Conservation (phyloP, 345 rosid species). For the Nasturtium officinale region DNA sequence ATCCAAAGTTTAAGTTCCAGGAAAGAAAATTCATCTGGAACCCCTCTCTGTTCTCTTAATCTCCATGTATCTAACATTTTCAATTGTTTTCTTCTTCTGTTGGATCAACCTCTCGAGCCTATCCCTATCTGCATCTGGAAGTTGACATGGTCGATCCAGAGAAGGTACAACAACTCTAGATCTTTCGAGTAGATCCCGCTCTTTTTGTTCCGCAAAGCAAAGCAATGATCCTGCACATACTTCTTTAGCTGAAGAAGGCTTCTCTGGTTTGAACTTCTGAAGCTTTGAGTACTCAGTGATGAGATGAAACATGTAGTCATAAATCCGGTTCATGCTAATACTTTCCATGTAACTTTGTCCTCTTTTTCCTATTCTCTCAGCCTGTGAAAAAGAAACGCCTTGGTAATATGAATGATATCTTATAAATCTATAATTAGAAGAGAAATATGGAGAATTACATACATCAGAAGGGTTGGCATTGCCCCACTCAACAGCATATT, state of each 20-base stretch:
- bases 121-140: conserved; percentile 43
- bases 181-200: conserved; percentile 56
- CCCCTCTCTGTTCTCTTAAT: conserved; percentile 26
- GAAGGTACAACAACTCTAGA: conserved; percentile 45
- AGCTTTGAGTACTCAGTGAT: conserved; percentile 76
- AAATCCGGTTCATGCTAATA: conserved; percentile 66
- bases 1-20: conserved; percentile 16
- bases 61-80: conserved; percentile 54
- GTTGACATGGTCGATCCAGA: conserved; percentile 66
- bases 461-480: conserved; percentile 70
- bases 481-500: conserved; percentile 87
- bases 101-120: conserved; percentile 47
- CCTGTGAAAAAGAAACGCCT: conserved; percentile 50
- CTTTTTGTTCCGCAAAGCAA: conserved; percentile 73
- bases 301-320: conserved; percentile 90
- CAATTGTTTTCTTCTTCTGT: conserved; percentile 50
- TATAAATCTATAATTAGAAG: neutral
- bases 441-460: conserved; percentile 26
- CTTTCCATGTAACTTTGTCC: conserved; percentile 80
- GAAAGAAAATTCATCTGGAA: conserved; percentile 11
- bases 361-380: conserved; percentile 67
- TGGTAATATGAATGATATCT: neutral
- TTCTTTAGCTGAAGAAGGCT: conserved; percentile 67
- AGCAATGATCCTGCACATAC: conserved; percentile 70
- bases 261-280: conserved; percentile 68